Evolutionary conservation across 2,329 filamentous ascomycete species (phyloP), one percentile per base, ranked within the genome.

Genomic region (Verticillium isaacii): DNA sequence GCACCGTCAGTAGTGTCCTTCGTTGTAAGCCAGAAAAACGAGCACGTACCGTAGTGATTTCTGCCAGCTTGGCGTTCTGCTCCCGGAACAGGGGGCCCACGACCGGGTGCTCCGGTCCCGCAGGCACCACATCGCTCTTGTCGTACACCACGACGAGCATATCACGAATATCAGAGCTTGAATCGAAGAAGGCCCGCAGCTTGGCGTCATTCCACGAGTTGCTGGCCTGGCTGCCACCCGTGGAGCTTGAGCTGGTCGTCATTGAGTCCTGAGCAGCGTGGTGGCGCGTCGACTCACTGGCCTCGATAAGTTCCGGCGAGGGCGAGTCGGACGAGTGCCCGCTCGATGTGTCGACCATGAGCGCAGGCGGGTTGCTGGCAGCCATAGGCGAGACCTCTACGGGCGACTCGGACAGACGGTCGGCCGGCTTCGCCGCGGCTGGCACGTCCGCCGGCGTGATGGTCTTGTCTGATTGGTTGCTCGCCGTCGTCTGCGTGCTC

Each of bases 121-220:
- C 91, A 19, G 92, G 90, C 52, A 87, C 84, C 17, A 96, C 88
- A 63, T 93, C 91, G 15, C 88, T 90, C 73, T 93, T 97, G 76
- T 98, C 93, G 72, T 97, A 93, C 32, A 99, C 92, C 64, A 99
- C 90, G 41, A 93, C 85, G 59, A 98, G 83, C 72, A 98, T 85
- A 72, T 99, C 94, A 58, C 92, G 87, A 67, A 99, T 92, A 65
- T 97, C 92, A 37, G 89, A 88, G 64, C 92, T 88, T 67, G 95
- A 92, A 67, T 98, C 94, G 69, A 98, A 90, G 76, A 97, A 99
- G 15, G 91, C 89, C 63, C 92, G 87, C 32, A 99, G 84, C 68
- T 88, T 91, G 61, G 87, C 83, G 74, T 98, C 94, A 65, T 92
- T 94, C 95, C 95, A 99, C 0, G 87, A 85, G 32, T 83, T 23